Base-by-base conservation (phyloP, 1,284 basidiomycete species). In the Malassezia brasiliensis region DNA sequence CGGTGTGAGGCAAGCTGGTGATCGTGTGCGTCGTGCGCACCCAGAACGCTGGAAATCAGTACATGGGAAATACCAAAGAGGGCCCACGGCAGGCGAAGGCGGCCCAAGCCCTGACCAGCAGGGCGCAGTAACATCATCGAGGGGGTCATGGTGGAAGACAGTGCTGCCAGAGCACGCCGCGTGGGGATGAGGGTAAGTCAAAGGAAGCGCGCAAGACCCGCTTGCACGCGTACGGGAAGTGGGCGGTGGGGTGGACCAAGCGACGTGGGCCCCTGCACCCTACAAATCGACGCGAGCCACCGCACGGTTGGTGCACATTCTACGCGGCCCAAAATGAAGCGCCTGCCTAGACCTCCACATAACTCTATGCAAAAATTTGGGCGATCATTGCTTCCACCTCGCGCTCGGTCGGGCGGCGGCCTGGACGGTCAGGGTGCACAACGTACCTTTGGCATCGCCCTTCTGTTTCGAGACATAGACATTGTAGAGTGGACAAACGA, bases 401-500 rank as follows among this genome's bases (percentile, higher is more conserved):
- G 22, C 19, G 45, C n/a, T 48, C 52, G 11, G 46, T 32, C 19
- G 25, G 46, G 11, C 46, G 45, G 3, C 40, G 36, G 20, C 15
- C n/a, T 15, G 41, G 45, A 39, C 28, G 22, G 40, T 45, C 17
- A 34, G 19, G 9, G 15, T 38, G 7, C 11, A 34, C 36, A 14
- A 20, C 46, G 32, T 37, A 39, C 39, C 35, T 34, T n/a, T 51
- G 20, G 19, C 12, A 12, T 25, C 39, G 49, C 17, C 30, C 14
- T 32, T 34, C 20, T 47, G 54, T 19, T 56, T 56, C 0, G 54
- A 40, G 7, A 49, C 20, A 8, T 25, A 40, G 15, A 48, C 44
- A 28, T 32, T 22, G 34, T 57, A 57, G 11, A 57, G 34, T 17
- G 55, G 55, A 6, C 44, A 40, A 3, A 56, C 44, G 14, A 56